These are phyloP conservation scores for Neurospora sp. DNA, from an alignment of 495 filamentous ascomycete species.

Conservation along the genomic window DNA sequence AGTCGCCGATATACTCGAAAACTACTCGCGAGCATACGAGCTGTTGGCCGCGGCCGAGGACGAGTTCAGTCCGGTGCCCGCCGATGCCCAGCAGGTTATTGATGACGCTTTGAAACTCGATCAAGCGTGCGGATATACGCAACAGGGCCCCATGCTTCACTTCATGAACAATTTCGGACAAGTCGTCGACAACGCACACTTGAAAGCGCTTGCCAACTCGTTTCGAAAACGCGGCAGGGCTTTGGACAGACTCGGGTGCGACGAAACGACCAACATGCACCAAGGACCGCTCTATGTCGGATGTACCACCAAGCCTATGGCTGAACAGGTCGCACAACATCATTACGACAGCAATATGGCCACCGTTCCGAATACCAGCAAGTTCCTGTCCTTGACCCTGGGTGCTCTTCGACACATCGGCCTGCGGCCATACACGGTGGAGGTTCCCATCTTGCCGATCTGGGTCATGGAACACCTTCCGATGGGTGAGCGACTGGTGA, in stretches of 20 bases:
- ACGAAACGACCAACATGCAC: background rate
- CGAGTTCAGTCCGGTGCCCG: background rate
- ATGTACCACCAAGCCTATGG: background rate
- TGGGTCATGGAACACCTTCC: background rate
- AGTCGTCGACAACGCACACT: background rate
- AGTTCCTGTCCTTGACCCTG: background rate
- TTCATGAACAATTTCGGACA: background rate
- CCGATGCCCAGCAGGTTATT: background rate
- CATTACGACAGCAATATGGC: background rate
- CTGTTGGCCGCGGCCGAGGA: background rate
- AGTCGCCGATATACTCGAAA: background rate
- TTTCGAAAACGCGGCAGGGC: background rate
- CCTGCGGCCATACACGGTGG: background rate
- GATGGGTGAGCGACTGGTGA: background rate
- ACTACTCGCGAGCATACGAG: background rate
- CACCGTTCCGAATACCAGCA: background rate
- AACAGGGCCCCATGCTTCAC: background rate
- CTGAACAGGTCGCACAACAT: background rate
- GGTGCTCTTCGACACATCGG: background rate
- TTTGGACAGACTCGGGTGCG: background rate
- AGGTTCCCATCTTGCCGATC: background rate
- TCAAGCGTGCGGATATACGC: background rate
- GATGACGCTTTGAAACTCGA: background rate
- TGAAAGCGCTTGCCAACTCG: background rate
- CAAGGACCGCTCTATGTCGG: background rate